These are phyloP conservation scores for Paragyromitra xinjiangensis DNA, from an alignment of 495 filamentous ascomycete species.

Conservation along the genomic window DNA sequence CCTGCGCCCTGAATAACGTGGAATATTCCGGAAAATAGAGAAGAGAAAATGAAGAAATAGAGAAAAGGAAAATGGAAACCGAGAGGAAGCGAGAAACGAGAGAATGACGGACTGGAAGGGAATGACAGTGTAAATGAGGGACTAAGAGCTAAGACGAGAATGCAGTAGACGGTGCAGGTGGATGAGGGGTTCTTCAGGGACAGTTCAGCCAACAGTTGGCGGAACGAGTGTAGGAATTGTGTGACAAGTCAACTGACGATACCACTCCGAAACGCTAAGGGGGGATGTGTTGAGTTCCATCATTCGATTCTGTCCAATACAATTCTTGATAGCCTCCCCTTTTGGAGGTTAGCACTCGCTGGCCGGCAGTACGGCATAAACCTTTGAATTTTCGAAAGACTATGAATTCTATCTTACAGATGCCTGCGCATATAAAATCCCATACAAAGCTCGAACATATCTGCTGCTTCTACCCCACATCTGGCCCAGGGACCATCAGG, in stretches of 20 bases:
- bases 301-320: constrained; percentile 42
- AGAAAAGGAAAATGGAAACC: constrained; percentile 61
- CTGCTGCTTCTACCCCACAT: constrained; percentile 25
- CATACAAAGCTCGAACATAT: constrained; percentile 27
- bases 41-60: constrained; percentile 55
- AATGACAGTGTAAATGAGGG: constrained; percentile 53
- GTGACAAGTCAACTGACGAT: constrained; percentile 49
- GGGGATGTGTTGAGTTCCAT: constrained; percentile 32
- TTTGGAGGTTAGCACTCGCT: constrained; percentile 33
- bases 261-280: constrained; percentile 47
- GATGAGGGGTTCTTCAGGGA: constrained; percentile 34
- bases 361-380: constrained; percentile 30
- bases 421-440: neutral
- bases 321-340: constrained; percentile 26
- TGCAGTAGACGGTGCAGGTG: constrained; percentile 41
- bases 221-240: constrained; percentile 37
- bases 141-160: constrained; percentile 46
- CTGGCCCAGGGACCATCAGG: constrained; percentile 7
- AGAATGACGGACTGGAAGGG: constrained; percentile 44
- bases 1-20: constrained; percentile 62
- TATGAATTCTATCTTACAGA: constrained; percentile 19
- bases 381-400: neutral
- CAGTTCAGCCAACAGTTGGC: constrained; percentile 38
- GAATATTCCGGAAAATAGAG: constrained; percentile 60
- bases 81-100: constrained; percentile 26